These are phyloP conservation scores for Candida buenavistaensis DNA, from an alignment of 1,139 yeast genomes.

Conservation along the genomic window DNA sequence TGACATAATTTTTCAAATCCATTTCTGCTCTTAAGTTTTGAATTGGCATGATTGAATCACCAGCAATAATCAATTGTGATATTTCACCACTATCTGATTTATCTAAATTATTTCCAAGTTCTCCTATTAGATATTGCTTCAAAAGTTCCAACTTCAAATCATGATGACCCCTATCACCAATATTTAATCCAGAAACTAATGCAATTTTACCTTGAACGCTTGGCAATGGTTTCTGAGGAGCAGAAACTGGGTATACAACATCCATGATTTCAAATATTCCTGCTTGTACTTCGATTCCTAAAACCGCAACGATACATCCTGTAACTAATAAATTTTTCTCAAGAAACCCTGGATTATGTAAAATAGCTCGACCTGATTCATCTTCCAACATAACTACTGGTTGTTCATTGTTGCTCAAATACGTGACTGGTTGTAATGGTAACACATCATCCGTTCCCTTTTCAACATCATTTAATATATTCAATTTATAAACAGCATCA, in stretches of 20 bases:
- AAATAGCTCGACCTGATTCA: constrained; percentile 83
- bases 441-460: constrained; percentile 54
- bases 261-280: constrained; percentile 88
- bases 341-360: constrained; percentile 64
- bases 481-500: constrained; percentile 82
- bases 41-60: constrained; percentile 60
- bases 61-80: constrained; percentile 66
- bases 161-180: constrained; percentile 43
- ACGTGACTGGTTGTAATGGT: constrained; percentile 35
- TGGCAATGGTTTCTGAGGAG: constrained; percentile 51
- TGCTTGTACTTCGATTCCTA: constrained; percentile 82
- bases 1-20: constrained; percentile 28
- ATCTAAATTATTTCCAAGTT: constrained; percentile 44
- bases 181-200: constrained; percentile 70
- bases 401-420: constrained; percentile 24
- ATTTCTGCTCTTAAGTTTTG: constrained; percentile 19
- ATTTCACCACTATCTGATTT: constrained; percentile 32
- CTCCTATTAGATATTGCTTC: constrained; percentile 72
- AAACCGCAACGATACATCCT: constrained; percentile 80
- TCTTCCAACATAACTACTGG: constrained; percentile 81
- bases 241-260: constrained; percentile 64
- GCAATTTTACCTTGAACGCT: constrained; percentile 42
- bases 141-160: constrained; percentile 59
- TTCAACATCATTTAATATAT: constrained; percentile 79
- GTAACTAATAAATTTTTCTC: constrained; percentile 63